A percentile compares a stretch with the other conserved stretches of the same genome.
phyloP scores from a whole-genome alignment of 2,329 filamentous ascomycete species.

The Laburnicola sp. region DNA sequence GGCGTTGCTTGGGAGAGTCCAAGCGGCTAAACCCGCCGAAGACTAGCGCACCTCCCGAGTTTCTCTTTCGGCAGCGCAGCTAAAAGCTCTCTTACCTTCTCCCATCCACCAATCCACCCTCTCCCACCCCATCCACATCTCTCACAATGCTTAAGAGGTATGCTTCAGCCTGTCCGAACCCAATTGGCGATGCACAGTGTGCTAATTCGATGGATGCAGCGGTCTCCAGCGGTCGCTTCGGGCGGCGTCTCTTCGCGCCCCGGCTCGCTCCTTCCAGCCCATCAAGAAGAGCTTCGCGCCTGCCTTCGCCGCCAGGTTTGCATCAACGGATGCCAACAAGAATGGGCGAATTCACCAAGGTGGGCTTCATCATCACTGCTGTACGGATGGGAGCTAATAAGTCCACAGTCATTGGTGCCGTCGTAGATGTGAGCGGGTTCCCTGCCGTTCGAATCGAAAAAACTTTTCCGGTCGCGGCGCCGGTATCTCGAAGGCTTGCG shows the following conservation, averaged over 20 bases:
- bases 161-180: slow-evolving; percentile 31
- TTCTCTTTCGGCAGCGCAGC: background rate
- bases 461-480: slow-evolving; percentile 40
- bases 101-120: slow-evolving; percentile 30
- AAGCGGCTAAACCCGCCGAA: background rate
- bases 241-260: slow-evolving; percentile 62
- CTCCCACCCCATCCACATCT: slow-evolving; percentile 37
- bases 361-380: no score
- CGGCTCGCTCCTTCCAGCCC: slow-evolving; percentile 59
- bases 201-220: slow-evolving; percentile 55
- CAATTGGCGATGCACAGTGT: slow-evolving; percentile 45
- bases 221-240: slow-evolving; percentile 68
- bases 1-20: slow-evolving; percentile 4
- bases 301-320: slow-evolving; percentile 63
- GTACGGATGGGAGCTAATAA: no score
- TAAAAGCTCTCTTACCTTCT: slow-evolving; percentile 22
- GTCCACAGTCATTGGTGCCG: slow-evolving; percentile 96
- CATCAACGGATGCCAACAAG: slow-evolving; percentile 59
- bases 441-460: slow-evolving; percentile 48
- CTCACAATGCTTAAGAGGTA: slow-evolving; percentile 66
- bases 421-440: slow-evolving; percentile 74
- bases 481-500: slow-evolving; percentile 27
- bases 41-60: slow-evolving; percentile 6
- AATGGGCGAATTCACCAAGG: slow-evolving; percentile 71
- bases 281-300: slow-evolving; percentile 61